phyloP scores from a whole-genome alignment of 768 basidiomycete species.

The Asterophora parasitica region DNA sequence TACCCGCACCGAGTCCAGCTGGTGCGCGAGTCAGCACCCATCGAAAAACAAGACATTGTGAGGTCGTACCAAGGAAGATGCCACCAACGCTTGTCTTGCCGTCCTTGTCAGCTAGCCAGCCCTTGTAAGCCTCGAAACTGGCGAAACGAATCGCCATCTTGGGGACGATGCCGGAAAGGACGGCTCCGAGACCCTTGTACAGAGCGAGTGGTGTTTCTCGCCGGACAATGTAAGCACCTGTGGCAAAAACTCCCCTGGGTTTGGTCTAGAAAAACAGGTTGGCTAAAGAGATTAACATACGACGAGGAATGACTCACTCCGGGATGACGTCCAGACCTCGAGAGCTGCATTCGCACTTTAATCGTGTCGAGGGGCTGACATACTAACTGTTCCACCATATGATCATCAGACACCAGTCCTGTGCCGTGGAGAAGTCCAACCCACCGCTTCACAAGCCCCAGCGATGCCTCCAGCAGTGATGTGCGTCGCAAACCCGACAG shows the following conservation, averaged over 20 bases:
- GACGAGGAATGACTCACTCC: constrained; percentile 59
- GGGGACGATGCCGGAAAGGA: constrained; percentile 93
- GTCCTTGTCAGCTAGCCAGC: constrained; percentile 63
- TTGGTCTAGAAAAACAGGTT: constrained; percentile 62
- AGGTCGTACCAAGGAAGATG: constrained; percentile 80
- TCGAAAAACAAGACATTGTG: neutral
- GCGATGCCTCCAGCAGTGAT: constrained; percentile 93
- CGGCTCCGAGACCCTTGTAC: constrained; percentile 98
- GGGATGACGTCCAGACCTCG: constrained; percentile 66
- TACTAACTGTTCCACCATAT: constrained; percentile 43
- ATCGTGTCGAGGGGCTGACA: constrained; percentile 98
- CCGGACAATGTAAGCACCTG: constrained; percentile 79
- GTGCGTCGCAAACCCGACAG: constrained; percentile 83
- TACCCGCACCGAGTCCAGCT: constrained; percentile 94
- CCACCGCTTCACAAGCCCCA: constrained; percentile 87
- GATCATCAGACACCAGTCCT: neutral
- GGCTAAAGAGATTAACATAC: neutral
- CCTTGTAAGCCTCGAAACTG: constrained; percentile 94
- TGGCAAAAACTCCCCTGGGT: constrained; percentile 87
- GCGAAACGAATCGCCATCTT: constrained; percentile 99
- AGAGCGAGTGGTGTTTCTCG: constrained; percentile 93
- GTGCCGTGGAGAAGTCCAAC: constrained; percentile 20
- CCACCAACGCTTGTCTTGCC: constrained; percentile 75
- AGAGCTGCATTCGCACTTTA: constrained; percentile 99
- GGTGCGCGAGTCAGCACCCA: neutral